phyloP scores from a whole-genome alignment of 129 eudicot species.

The Kitagawia praeruptora region DNA sequence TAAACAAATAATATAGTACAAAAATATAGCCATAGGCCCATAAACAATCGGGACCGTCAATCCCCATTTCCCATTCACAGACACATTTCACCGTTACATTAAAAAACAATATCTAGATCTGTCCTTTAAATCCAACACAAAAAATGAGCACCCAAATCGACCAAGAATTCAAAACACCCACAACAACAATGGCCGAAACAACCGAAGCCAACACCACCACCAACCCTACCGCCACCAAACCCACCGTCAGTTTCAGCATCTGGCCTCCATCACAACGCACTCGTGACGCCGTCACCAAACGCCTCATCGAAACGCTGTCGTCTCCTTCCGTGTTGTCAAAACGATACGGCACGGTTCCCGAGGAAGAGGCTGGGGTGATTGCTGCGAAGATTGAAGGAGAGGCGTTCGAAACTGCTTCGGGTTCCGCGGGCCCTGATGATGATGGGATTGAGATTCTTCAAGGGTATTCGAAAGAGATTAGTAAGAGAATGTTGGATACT shows the following conservation, averaged over 20 bases:
- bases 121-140: not conserved
- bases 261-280: conserved; percentile 96
- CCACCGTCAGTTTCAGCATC: conserved; percentile 54
- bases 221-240: conserved; percentile 11
- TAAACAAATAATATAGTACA: too few species aligned
- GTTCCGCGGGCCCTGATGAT: conserved; percentile 29
- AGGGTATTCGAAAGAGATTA: conserved; percentile 72
- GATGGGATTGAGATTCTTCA: conserved; percentile 78
- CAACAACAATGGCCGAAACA: conserved; percentile 20
- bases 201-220: not conserved
- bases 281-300: conserved; percentile 71
- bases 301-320: conserved; percentile 62
- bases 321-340: conserved; percentile 70
- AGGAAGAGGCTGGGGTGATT: conserved; percentile 45
- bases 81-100: not conserved
- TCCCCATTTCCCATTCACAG: too few species aligned
- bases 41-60: too few species aligned
- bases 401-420: conserved; percentile 34
- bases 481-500: conserved; percentile 62
- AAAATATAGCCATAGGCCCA: too few species aligned
- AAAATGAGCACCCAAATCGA: not conserved
- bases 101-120: not conserved
- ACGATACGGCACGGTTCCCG: conserved; percentile 62
- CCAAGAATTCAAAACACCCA: conserved; percentile 1
- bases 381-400: conserved; percentile 56